A percentile compares a stretch with the other conserved stretches of the same genome.
Evolutionary conservation across 2,329 filamentous ascomycete species (phyloP).

Genomic region (Aureobasidium sp.): DNA sequence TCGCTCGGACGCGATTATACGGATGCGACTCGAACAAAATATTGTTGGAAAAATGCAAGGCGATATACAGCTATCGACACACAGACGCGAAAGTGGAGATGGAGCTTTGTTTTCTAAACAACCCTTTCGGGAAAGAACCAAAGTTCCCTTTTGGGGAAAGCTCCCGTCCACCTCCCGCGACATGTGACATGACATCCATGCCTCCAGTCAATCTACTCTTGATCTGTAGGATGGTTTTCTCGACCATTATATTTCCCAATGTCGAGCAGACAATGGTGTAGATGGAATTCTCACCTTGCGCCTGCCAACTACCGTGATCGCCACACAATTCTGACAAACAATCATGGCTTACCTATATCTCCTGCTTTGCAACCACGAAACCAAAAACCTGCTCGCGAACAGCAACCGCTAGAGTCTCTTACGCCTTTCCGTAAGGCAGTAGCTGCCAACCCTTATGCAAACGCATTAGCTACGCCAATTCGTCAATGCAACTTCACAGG

Average conservation of each 20-base stretch:
- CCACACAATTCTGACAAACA: background rate
- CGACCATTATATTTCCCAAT: background rate
- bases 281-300: background rate
- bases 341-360: background rate
- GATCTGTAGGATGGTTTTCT: background rate
- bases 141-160: background rate
- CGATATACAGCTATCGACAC: background rate
- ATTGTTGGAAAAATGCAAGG: slow-evolving; percentile 9
- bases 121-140: background rate
- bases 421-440: slow-evolving; percentile 51
- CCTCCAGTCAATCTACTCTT: background rate
- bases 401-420: slow-evolving; percentile 15
- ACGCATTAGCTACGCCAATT: slow-evolving; percentile 52
- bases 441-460: slow-evolving; percentile 55
- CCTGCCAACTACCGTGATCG: background rate
- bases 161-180: background rate
- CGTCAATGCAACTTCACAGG: slow-evolving; percentile 48
- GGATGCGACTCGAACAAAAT: slow-evolving; percentile 5
- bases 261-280: background rate
- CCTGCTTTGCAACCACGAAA: background rate
- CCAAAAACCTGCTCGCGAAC: background rate
- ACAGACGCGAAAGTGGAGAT: background rate
- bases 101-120: slow-evolving; percentile 11
- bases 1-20: background rate
- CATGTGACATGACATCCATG: background rate